Conservation (phyloP, 2,329 filamentous ascomycete genomes). For the Fusarium anguioides region DNA sequence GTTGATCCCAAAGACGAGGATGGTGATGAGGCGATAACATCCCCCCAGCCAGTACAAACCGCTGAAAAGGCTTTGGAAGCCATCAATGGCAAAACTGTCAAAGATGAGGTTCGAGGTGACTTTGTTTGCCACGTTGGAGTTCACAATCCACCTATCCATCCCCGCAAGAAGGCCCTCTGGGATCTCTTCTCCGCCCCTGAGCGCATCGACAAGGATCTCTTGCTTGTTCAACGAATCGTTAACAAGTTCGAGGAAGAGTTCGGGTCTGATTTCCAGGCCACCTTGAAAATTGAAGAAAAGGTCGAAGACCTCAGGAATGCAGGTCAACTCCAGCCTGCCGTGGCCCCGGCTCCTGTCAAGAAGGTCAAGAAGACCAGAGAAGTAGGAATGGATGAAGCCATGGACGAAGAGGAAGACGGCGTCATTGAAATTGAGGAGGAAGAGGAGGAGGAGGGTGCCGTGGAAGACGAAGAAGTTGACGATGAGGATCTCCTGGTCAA, state of each 20-base stretch:
- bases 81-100: slow-evolving; percentile 98
- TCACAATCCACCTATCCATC: slow-evolving; percentile 86
- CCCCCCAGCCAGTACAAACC: slow-evolving; percentile 65
- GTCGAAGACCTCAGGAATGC: slow-evolving; percentile 83
- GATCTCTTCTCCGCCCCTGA: slow-evolving; percentile 96
- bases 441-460: slow-evolving; percentile 78
- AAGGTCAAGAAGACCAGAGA: slow-evolving; percentile 71
- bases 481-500: slow-evolving; percentile 89
- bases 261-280: slow-evolving; percentile 79
- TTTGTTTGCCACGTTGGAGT: slow-evolving; percentile 98
- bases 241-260: slow-evolving; percentile 87
- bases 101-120: slow-evolving; percentile 91
- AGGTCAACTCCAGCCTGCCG: slow-evolving; percentile 78
- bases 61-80: slow-evolving; percentile 90
- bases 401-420: slow-evolving; percentile 74
- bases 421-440: slow-evolving; percentile 80
- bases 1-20: slow-evolving; percentile 79
- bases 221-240: slow-evolving; percentile 83
- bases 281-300: slow-evolving; percentile 83
- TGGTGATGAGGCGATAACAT: slow-evolving; percentile 66
- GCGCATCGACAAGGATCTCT: slow-evolving; percentile 88
- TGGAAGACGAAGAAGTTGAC: slow-evolving; percentile 87
- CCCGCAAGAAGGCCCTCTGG: slow-evolving; percentile 95
- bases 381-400: slow-evolving; percentile 69
- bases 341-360: slow-evolving; percentile 62